Base-by-base conservation (phyloP, 73 alveolate species). In the Blepharisma stoltei region DNA sequence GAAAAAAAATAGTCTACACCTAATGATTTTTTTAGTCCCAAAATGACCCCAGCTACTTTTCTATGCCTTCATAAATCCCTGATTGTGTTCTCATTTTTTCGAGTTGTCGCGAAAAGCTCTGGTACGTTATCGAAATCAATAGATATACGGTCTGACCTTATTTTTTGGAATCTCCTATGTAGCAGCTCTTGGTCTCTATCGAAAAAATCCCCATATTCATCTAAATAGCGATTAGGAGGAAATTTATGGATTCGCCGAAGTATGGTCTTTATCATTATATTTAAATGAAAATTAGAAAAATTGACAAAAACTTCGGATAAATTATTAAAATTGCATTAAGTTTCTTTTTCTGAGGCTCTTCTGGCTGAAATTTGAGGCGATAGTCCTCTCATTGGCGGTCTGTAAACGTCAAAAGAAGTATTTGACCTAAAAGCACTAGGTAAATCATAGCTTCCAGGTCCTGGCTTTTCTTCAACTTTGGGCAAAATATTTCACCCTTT, bases 11-110 rank as follows among this genome's bases (percentile, higher is more conserved):
- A n/a, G n/a, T n/a, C n/a, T n/a, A n/a, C n/a, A n/a, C n/a, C n/a
- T n/a, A n/a, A n/a, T n/a, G n/a, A n/a, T n/a, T n/a, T n/a, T n/a
- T n/a, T n/a, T n/a, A n/a, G n/a, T 6, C 46, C 71, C 41, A 7
- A 20, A 55, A 60, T 38, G 14, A 14, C 11, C 14, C 73, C 73
- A 9, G 73, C 73, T 14, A 60, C 73, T 60, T 25, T 60, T 60
- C 46, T 14, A 5, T 60, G 14, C 18, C n/a, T 9, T 38, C 73
- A 60, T 25, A 60, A 25, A 38, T 60, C 23, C 5, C 5, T 14
- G 45, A 60, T 18, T 14, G 73, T 60, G 38, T 60, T 38, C 45
- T n/a, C 14, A 9, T 14, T 11, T 9, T 14, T 60, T 5, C 73
- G 2, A 25, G 49, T 18, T n/a, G 14, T n/a, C 18, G 73, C 73